Percentiles rank a stretch among this genome's conserved stretches.
phyloP scores from a whole-genome alignment of 768 basidiomycete species.

The Termitomyces sp. region DNA sequence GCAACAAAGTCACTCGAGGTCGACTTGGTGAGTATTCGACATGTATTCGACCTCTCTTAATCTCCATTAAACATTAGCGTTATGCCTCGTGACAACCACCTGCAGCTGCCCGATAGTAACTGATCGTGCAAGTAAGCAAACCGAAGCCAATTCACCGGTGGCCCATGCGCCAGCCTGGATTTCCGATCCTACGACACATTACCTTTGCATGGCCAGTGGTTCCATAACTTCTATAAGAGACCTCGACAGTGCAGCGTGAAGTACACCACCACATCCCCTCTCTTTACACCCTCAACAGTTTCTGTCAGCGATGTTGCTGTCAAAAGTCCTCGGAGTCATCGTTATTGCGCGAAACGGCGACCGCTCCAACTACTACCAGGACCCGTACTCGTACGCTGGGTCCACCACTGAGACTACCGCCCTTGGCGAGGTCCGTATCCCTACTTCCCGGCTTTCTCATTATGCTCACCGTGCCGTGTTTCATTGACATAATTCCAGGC shows the following conservation, averaged over 20 bases:
- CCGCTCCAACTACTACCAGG: conserved; percentile 62
- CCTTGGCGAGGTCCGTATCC: conserved; percentile 57
- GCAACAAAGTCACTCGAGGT: not conserved
- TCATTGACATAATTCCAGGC: conserved; percentile 31
- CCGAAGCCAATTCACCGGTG: not conserved
- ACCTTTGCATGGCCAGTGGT: not conserved
- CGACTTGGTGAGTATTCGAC: not conserved
- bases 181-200: not conserved
- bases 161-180: not conserved
- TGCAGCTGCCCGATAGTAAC: not conserved
- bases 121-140: not conserved
- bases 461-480: not conserved
- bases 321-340: conserved; percentile 72
- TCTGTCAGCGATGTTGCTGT: conserved; percentile 32
- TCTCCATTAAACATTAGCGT: conserved; percentile 39
- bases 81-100: not conserved
- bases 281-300: not conserved
- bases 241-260: not conserved
- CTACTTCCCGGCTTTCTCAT: not conserved
- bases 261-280: not conserved
- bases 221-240: not conserved
- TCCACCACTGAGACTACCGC: conserved; percentile 67
- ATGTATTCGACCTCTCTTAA: not conserved
- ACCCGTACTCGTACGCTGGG: conserved; percentile 62
- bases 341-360: conserved; percentile 79